Evolutionary conservation across 306 rosid genomes (phyloP).

Genomic region (Gleditsia sinensis): DNA sequence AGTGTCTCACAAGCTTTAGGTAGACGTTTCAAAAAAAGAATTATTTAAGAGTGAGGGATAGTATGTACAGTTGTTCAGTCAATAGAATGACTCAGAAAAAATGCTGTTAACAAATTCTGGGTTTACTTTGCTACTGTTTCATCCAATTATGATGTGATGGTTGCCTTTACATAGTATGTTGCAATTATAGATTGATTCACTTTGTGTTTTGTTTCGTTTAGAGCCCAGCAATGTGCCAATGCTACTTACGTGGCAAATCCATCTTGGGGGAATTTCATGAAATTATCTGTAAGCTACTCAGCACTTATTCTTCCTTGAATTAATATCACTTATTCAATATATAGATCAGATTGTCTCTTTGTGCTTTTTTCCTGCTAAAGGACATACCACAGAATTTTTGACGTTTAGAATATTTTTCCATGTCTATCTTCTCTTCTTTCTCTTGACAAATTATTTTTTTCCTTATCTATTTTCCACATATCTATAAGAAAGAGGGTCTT

Average conservation of each 20-base stretch:
- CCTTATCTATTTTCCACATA: slow-evolving; percentile 44
- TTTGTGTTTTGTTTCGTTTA: too few relatives aligned
- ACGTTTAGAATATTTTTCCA: slow-evolving; percentile 15
- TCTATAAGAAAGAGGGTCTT: slow-evolving; percentile 76
- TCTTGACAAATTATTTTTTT: not conserved
- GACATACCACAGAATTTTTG: slow-evolving; percentile 21
- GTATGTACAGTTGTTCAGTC: too few relatives aligned
- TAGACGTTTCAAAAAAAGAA: too few relatives aligned
- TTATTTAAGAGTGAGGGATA: too few relatives aligned
- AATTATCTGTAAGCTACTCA: slow-evolving; percentile 69
- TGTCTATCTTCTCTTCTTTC: not conserved
- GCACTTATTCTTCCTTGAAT: slow-evolving; percentile 17
- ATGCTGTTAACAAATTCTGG: too few relatives aligned
- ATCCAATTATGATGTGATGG: too few relatives aligned
- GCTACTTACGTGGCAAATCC: slow-evolving; percentile 61
- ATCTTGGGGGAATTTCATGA: slow-evolving; percentile 58
- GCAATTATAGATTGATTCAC: too few relatives aligned
- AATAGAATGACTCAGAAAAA: too few relatives aligned
- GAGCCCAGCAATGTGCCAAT: slow-evolving; percentile 80
- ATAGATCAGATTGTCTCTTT: slow-evolving; percentile 16
- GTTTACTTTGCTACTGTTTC: too few relatives aligned
- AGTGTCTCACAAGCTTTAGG: too few relatives aligned
- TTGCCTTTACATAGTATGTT: too few relatives aligned
- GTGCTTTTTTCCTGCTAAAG: slow-evolving; percentile 19
- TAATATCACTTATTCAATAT: slow-evolving; percentile 3